Evolutionary conservation across 2,329 filamentous ascomycete species (phyloP).

Genomic region (Alternaria atra): DNA sequence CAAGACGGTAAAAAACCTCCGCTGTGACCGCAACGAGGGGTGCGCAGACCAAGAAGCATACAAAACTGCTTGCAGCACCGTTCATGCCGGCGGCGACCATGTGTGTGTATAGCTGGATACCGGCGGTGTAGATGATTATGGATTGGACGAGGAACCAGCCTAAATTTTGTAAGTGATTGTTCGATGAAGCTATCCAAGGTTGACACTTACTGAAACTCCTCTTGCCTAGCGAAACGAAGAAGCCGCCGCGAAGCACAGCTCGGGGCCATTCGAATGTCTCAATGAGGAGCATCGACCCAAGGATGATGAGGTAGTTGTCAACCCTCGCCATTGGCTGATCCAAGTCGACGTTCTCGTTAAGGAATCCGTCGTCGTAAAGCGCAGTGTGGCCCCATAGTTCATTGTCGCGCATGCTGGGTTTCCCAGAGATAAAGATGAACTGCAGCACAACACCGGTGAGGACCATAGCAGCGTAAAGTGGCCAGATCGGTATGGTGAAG

Average conservation of each 20-base stretch:
- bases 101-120: constrained; percentile 57
- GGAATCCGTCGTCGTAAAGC: constrained; percentile 50
- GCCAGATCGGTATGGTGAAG: constrained; percentile 38
- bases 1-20: constrained; percentile 42
- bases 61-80: constrained; percentile 25
- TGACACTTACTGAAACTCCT: constrained; percentile 55
- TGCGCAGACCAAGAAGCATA: constrained; percentile 37
- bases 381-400: constrained; percentile 55
- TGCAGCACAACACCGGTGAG: constrained; percentile 52
- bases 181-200: background rate
- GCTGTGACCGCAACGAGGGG: constrained; percentile 27
- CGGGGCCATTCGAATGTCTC: constrained; percentile 53
- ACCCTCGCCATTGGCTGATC: constrained; percentile 51
- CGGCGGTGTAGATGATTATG: constrained; percentile 54
- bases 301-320: constrained; percentile 57
- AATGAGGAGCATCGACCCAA: constrained; percentile 53
- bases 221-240: constrained; percentile 52
- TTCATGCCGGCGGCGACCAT: constrained; percentile 26
- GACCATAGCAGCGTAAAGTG: constrained; percentile 43
- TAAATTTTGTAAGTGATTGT: constrained; percentile 29
- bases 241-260: constrained; percentile 44
- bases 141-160: constrained; percentile 55
- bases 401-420: constrained; percentile 45
- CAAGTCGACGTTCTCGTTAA: constrained; percentile 49
- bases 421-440: constrained; percentile 55